phyloP scores from a whole-genome alignment of 164 flowering plant genomes.

The Dillenia suffruticosa region DNA sequence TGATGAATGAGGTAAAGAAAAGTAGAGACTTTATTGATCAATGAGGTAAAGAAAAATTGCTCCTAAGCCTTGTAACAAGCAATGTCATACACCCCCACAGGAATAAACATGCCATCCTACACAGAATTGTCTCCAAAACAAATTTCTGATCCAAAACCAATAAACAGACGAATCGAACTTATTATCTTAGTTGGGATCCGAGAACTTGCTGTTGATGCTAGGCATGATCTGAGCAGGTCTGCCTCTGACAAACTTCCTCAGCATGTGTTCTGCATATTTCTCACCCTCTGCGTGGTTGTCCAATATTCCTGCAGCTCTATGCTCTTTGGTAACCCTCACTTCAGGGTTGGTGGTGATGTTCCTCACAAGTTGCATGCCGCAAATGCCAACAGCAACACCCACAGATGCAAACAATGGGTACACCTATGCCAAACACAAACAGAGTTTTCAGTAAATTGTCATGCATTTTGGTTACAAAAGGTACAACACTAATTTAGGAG shows the following conservation, averaged over 20 bases:
- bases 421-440: constrained; percentile 11
- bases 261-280: constrained; percentile 21
- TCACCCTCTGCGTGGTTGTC: constrained; percentile 34
- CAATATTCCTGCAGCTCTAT: constrained; percentile 31
- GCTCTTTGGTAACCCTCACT: constrained; percentile 27
- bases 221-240: constrained; percentile 29
- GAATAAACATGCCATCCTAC: no score
- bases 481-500: no score
- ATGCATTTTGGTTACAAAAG: no score
- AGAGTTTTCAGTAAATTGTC: no score
- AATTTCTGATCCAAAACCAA: not conserved
- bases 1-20: no score
- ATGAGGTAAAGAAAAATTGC: not conserved
- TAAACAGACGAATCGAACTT: no score
- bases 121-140: not conserved
- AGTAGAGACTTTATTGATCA: not conserved
- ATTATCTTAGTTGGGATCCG: constrained; percentile 11
- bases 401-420: constrained; percentile 19
- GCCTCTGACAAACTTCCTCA: constrained; percentile 24
- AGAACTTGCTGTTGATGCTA: constrained; percentile 25
- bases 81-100: no score
- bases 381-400: constrained; percentile 18
- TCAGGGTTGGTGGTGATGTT: constrained; percentile 22
- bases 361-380: constrained; percentile 18
- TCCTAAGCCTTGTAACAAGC: no score